Evolutionary conservation across 176 grass and related monocot genomes (phyloP), one percentile per base, ranked within the genome.

Genomic region (Hordeum marinum): DNA sequence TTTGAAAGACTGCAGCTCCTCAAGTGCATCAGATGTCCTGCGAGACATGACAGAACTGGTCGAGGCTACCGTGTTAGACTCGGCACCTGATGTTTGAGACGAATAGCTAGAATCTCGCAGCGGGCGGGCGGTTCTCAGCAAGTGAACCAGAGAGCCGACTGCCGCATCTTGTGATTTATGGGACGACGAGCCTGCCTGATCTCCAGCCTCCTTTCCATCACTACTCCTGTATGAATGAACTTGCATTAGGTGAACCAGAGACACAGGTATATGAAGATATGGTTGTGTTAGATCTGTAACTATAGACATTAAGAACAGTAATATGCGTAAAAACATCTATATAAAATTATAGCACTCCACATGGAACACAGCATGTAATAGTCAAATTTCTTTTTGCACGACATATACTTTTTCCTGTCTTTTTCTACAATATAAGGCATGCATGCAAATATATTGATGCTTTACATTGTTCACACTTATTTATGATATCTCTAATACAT

Each of bases 81-180:
- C 91, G 0, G 79, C 62, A 75, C 57, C 87, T 54, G 87, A 80
- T 29, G 78, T 69, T 21, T 95, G 89, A 32, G 85, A 90, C n/a
- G 87, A 85, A 82, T 72, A 87, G 63, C 77, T 87, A 71, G 85
- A 89, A 69, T 94, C 88, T 69, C 93, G 87, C 59, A 98, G 84
- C 0, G 96, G 89, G 1, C 70, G 54, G 20, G 96, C 91, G 10
- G 69, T 82, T 80, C 52, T 92, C 77, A 98, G 82, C 63, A 95
- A 91, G 60, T 89, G 86, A 64, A 98, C 87, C 71, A 98, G 81
- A 87, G 70, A 85, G 59, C 93, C 93, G 26, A 98, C 91, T n/a
- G 87, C 86, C 25, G 96, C 96, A 72, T 94, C 88, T 90, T 90
- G 96, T 64, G 93, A 98, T 90, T 92, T 98, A 80, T 90, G 89